These are phyloP conservation scores for Colletotrichum sp. DNA, from an alignment of 2,329 filamentous ascomycete genomes.

Conservation along the genomic window DNA sequence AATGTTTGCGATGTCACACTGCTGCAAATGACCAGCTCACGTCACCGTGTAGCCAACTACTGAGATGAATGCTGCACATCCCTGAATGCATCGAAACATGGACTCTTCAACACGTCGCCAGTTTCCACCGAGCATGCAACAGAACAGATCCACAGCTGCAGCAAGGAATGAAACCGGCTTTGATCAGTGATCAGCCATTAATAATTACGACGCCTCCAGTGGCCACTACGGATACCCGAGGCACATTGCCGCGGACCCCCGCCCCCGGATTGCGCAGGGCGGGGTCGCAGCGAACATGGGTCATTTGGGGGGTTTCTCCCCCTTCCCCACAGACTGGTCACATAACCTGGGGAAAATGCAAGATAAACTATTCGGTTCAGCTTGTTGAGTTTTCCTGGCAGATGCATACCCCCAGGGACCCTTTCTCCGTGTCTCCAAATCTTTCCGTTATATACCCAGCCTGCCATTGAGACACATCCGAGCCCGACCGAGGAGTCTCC, in stretches of 20 bases:
- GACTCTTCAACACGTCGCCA: background rate
- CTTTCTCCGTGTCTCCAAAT: background rate
- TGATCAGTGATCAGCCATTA: background rate
- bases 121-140: background rate
- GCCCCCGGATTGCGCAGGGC: slow-evolving; percentile 1
- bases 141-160: background rate
- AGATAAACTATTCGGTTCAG: background rate
- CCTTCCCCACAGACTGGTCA: background rate
- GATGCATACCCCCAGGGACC: background rate
- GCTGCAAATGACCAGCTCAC: background rate
- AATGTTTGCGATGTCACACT: background rate
- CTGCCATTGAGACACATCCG: background rate
- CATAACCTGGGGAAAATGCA: background rate
- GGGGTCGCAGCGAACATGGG: background rate
- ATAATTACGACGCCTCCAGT: background rate
- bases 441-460: background rate
- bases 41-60: background rate
- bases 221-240: background rate
- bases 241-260: background rate
- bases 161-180: background rate
- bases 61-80: background rate
- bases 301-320: background rate
- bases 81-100: background rate
- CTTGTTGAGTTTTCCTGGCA: background rate
- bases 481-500: background rate